Conservation (phyloP, 1,284 basidiomycete species). For the Coniferiporia weirii region DNA sequence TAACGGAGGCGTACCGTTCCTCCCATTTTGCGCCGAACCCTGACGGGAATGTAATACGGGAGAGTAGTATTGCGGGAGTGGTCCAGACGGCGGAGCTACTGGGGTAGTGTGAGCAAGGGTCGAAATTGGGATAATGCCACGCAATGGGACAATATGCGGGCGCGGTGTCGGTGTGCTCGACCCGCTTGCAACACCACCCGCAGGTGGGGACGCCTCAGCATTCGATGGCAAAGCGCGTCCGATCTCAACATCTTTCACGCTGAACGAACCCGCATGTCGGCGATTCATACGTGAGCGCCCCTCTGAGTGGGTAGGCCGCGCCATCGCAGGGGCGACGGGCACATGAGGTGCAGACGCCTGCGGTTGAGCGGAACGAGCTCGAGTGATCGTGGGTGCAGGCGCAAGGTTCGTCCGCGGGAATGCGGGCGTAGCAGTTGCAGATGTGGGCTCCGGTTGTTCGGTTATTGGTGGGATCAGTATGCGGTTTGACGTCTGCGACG, state of each 20-base stretch:
- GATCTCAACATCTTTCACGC: constrained; percentile 84
- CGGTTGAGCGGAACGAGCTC: constrained; percentile 25
- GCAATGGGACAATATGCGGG: background rate
- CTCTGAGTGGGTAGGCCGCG: constrained; percentile 10
- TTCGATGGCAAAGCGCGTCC: constrained; percentile 76
- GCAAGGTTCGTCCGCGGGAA: background rate
- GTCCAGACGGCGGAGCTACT: background rate
- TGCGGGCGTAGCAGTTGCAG: constrained; percentile 4
- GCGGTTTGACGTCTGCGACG: constrained; percentile 8
- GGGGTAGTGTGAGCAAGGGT: constrained; percentile 25
- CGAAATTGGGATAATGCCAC: constrained; percentile 21
- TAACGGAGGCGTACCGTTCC: constrained; percentile 27
- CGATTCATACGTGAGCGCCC: constrained; percentile 44
- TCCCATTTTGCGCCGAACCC: constrained; percentile 12
- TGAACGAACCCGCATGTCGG: constrained; percentile 92
- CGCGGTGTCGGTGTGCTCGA: constrained; percentile 38
- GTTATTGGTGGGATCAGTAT: constrained; percentile 16
- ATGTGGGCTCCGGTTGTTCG: constrained; percentile 17
- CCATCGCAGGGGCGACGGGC: constrained; percentile 19
- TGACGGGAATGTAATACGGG: constrained; percentile 10
- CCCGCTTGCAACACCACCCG: constrained; percentile 31
- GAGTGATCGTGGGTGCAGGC: background rate
- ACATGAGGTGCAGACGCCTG: constrained; percentile 24
- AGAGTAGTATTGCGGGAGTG: too few species aligned
- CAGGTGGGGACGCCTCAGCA: constrained; percentile 32